A percentile compares a stretch with the other conserved stretches of the same genome.
These are phyloP conservation scores for Ciborinia camelliae DNA, from an alignment of 2,329 filamentous ascomycete genomes.

Conservation along the genomic window DNA sequence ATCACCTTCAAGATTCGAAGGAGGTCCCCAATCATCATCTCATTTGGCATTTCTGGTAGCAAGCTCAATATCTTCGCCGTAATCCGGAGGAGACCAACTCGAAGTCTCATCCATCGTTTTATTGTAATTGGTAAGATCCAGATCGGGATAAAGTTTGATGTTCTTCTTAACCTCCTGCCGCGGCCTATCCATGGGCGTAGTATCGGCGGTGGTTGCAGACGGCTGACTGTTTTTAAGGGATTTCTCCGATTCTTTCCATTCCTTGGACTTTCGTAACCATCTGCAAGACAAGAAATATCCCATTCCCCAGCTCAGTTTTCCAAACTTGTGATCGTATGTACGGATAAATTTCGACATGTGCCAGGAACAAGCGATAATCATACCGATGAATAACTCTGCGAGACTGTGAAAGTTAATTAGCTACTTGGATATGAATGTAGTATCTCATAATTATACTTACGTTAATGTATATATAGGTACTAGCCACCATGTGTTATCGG, in stretches of 20 bases:
- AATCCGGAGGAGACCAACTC: too few relatives aligned
- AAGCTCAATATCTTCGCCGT: not conserved
- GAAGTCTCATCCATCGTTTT: not conserved
- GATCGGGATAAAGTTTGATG: not conserved
- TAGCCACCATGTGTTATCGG: not conserved
- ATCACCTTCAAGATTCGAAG: too few relatives aligned
- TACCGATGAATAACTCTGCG: not conserved
- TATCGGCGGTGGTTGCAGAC: not conserved
- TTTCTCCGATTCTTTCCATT: not conserved
- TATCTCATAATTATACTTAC: not conserved
- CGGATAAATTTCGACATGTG: conserved; percentile 1
- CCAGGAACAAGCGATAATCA: not conserved
- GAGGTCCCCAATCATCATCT: too few relatives aligned
- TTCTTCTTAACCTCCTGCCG: not conserved
- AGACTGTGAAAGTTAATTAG: not conserved
- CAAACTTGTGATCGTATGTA: not conserved
- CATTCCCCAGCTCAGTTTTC: not conserved
- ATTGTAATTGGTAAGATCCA: not conserved
- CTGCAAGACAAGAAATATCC: not conserved
- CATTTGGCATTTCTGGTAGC: too few relatives aligned
- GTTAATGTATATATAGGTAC: not conserved
- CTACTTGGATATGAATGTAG: too few relatives aligned
- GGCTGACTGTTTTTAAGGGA: not conserved
- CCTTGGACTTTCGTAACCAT: not conserved
- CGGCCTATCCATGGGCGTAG: too few relatives aligned